Base-by-base conservation (phyloP, 345 rosid genomes). In the Hibiscus syriacus region DNA sequence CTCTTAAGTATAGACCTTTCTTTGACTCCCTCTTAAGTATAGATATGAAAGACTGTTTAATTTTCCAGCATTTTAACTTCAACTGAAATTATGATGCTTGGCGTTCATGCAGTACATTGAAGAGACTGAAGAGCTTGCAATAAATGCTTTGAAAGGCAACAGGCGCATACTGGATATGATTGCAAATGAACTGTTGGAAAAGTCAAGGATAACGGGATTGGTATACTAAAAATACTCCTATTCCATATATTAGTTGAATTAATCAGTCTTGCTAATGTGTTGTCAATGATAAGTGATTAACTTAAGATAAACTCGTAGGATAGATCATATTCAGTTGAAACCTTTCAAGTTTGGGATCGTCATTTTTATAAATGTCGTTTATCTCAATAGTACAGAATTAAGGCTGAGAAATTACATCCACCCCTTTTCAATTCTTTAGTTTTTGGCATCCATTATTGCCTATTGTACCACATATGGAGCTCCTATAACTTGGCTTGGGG, bases 111-210 rank as follows among this genome's bases (percentile, higher is more conserved):
- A 93, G 98, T 93, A 87, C 70, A 82, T 90, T 70, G 97, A 88
- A 66, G 96, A 90, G 79, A 86, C 98, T 1, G 97, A 93, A 85
- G 94, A 90, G 75, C 90, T 93, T 78, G 97, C 98, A 10, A 78
- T 90, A 84, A 79, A 82, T 70, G 97, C 92, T 78, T 68, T 93
- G 80, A 80, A 72, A 66, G 80, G 78, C 55, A 93, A 93, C 77
- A 82, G 82, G 70, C 86, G 81, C 69, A 80, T 93, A 69, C 79
- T 93, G 69, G 97, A 93, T 73, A 68, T 85, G 55, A 81, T 93
- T 74, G 82, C 89, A 1, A 75, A 77, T 64, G 91, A 84, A 39
- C 83, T 93, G 60, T 74, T 90, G 77, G 90, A 87, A 68, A 77
- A 80, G 54, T 90, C 94, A 3, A 90, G 93, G 81, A 86, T 93